Evolutionary conservation across 352 stramenopile genomes (phyloP), one percentile per base, ranked within the genome.

Genomic region (Globisporangium spiculum): DNA sequence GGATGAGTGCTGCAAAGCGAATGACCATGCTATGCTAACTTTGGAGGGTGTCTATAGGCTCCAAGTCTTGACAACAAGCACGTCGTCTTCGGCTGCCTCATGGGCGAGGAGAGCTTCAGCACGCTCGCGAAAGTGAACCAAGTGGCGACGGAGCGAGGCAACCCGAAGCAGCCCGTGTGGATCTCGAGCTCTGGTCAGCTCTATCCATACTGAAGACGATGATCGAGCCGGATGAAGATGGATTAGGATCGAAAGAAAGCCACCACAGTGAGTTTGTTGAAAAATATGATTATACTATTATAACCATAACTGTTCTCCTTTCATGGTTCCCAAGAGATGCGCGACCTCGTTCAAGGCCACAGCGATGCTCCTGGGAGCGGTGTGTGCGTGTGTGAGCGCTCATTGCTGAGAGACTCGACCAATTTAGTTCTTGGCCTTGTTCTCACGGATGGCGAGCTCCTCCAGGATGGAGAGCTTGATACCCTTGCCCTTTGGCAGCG

Each of bases 381-480:
- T 32, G 24, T 44, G 32, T 36, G 52, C 16, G 36, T 18, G 36
- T 14, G 36, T 18, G 36, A 44, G 10, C 36, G 36, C 36, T 44
- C 36, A 18, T 18, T n/a, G 22, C 14, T 58, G 14, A 7, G 12
- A 34, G 4, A 22, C 14, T 9, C 32, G 30, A 44, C 46, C 32
- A 41, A 44, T 63, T 84, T 89, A 91, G 77, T 89, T 88, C 69
- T 86, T 83, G 70, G 78, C 76, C 71, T 81, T 79, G 78, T 92
- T 93, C 75, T 93, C 86, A 63, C 86, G 85, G 57, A 92, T 76
- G 67, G 80, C 78, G 58, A 83, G 83, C 89, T 99, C 92, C 83
- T 99, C 95, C 63, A 99, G 78, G 75, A 99, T 99, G 76, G 84
- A 98, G 76, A 99, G 97, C 96, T 99, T 99, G 84, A 99, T 90